Percentiles rank a stretch among this genome's conserved stretches.
Evolutionary conservation across 306 rosid genomes (phyloP).

Genomic region (Cicer chorassanicum): DNA sequence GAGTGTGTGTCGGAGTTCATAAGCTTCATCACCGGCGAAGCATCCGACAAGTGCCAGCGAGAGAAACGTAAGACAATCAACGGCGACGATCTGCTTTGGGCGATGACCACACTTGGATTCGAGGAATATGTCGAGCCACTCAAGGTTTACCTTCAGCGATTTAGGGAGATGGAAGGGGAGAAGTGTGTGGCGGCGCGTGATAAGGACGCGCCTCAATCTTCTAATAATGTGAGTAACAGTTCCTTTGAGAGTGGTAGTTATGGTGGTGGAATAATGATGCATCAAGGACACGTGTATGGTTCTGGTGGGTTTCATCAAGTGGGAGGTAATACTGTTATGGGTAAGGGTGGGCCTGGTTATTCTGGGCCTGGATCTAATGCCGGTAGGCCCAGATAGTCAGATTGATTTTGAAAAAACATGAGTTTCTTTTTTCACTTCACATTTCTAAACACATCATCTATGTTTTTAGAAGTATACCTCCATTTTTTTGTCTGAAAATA

Average conservation of each 20-base stretch:
- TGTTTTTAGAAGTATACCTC: too few relatives aligned
- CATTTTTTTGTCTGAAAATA: too few relatives aligned
- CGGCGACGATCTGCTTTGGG: conserved; percentile 96
- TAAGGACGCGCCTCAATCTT: conserved; percentile 44
- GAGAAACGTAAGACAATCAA: conserved; percentile 95
- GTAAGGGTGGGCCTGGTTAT: conserved; percentile 64
- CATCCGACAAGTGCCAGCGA: conserved; percentile 94
- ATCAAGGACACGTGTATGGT: conserved; percentile 80
- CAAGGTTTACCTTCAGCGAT: conserved; percentile 78
- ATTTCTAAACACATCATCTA: too few relatives aligned
- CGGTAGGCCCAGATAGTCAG: conserved; percentile 54
- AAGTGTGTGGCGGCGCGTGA: conserved; percentile 79
- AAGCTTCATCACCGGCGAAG: conserved; percentile 94
- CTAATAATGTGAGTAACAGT: conserved; percentile 31
- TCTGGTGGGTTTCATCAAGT: conserved; percentile 68
- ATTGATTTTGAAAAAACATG: too few relatives aligned
- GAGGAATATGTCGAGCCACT: conserved; percentile 89
- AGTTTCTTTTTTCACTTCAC: too few relatives aligned
- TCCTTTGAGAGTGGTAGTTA: conserved; percentile 44
- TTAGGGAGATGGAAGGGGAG: conserved; percentile 88
- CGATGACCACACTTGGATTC: conserved; percentile 88
- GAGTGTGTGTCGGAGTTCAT: conserved; percentile 97
- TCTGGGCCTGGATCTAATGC: conserved; percentile 61
- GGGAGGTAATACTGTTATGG: conserved; percentile 43
- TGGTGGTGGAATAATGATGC: conserved; percentile 56